A percentile compares a stretch with the other conserved stretches of the same genome.
Evolutionary conservation across 495 filamentous ascomycete genomes (phyloP).

Genomic region (Thozetella sp.): DNA sequence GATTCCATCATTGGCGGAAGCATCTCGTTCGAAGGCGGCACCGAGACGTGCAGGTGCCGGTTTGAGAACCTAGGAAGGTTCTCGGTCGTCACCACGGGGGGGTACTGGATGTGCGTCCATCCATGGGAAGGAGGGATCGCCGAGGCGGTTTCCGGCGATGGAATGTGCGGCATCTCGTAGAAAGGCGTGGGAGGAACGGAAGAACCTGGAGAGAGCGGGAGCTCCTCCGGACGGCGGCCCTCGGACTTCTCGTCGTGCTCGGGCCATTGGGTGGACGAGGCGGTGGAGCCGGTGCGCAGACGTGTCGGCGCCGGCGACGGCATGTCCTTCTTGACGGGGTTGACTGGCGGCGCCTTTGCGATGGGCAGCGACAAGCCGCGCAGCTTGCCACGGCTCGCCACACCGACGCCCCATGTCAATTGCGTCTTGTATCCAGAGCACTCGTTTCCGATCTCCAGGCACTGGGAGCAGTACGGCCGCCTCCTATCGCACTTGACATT

Average conservation of each 20-base stretch:
- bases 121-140: conserved; percentile 17
- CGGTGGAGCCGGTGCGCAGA: conserved; percentile 34
- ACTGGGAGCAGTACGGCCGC: conserved; percentile 94
- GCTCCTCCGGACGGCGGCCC: conserved; percentile 1
- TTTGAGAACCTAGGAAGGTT: conserved; percentile 21
- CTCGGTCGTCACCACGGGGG: conserved; percentile 21
- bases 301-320: conserved; percentile 27
- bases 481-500: conserved; percentile 86
- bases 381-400: conserved; percentile 94
- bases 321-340: conserved; percentile 42
- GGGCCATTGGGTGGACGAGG: conserved; percentile 35
- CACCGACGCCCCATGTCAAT: conserved; percentile 96
- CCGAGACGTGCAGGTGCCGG: conserved; percentile 17
- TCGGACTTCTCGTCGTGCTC: conserved; percentile 32
- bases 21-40: conserved; percentile 35
- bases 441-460: conserved; percentile 86
- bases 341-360: conserved; percentile 66
- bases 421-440: conserved; percentile 98
- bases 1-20: conserved; percentile 51
- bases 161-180: conserved; percentile 36
- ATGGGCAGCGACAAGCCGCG: conserved; percentile 86
- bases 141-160: conserved; percentile 33
- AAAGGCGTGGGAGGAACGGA: conserved; percentile 30
- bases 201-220: conserved; percentile 4
- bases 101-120: conserved; percentile 32